Base-by-base conservation (phyloP, 1,284 basidiomycete species). In the Violaceomyces palustris region DNA sequence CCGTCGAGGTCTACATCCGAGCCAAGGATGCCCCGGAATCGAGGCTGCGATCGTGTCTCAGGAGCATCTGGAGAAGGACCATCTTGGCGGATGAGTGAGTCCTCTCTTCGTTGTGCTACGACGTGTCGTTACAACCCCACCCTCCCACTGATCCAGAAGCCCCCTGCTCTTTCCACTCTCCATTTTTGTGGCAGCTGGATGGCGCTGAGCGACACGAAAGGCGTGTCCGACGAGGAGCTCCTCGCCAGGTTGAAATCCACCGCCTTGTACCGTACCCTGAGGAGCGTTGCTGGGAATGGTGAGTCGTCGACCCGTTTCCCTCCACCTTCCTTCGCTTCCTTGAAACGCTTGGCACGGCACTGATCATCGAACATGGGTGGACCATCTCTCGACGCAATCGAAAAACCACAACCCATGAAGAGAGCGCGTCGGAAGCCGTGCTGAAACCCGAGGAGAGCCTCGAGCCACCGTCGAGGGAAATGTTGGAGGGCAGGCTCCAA, bases 51-150 rank as follows among this genome's bases (percentile, higher is more conserved):
- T 41, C 39, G 1, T 15, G 38, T 2, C 79, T 88, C 64, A 77
- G 82, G 31, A 81, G 81, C 24, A 79, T 88, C 15, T 96, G 91
- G 92, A 79, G 90, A 28, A 78, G 92, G 23, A 81, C 92, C 35
- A 92, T 88, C 66, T 78, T 87, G 32, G 82, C 87, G 42, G 90
- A 96, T 70, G 83, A 94, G 33, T 50, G 42, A 35, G 42, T 39
- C 5, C 17, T 3, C 39, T 39, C n/a, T 28, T 35, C 4, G 17
- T 42, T 27, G 36, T 33, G n/a, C 35, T 43, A 6, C 21, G 39
- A 29, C 36, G 38, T 31, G 37, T 39, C 21, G 12, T 22, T 11
- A 38, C 36, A 14, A 22, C 14, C 36, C 19, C 15, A 8, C 14
- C 17, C 36, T 19, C 3, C 14, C 30, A 12, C 18, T 35, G 3